Base-by-base conservation (phyloP, 73 alveolate genomes). In the Paramecium tetraurelia region DNA sequence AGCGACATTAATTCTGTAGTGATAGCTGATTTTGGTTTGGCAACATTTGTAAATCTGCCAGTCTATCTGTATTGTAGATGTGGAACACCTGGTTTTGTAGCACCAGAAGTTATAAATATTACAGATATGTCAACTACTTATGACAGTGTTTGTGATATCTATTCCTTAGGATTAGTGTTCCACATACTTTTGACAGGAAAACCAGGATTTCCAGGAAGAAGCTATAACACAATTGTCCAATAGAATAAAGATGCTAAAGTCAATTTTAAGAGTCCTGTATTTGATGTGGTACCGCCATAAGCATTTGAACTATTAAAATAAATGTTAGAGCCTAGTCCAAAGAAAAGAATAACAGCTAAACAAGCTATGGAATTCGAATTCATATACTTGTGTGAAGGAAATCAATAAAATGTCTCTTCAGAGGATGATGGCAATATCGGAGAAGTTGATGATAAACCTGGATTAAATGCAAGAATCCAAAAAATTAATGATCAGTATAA, bases 11-110 rank as follows among this genome's bases (percentile, higher is more conserved):
- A 80, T 80, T 80, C 90, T 24, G 90, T 89, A 5, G 94, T 83
- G 0, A 89, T 89, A 18, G 94, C 87, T 41, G 94, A 89, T 71
- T 89, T 89, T 31, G 94, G 94, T 10, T 83, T 89, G 21, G 94
- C 92, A 40, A 89, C 90, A 21, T 70, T 59, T 29, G 89, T 58
- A 6, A 83, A 71, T 72, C 50, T 41, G 22, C 85, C 86, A 16
- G 85, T 59, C 44, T 89, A 70, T 72, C 29, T 89, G 29, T 89
- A 70, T 43, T 77, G 86, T 41, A 71, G 94, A 89, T 89, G 94
- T 72, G 94, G 94, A 58, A 89, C 94, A 58, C 94, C 94, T 22
- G 94, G 94, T 41, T 89, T 89, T 44, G 94, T 89, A n/a, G 94
- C 90, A n/a, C 94, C 94, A 2, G 94, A 89, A 89, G 94, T 89